Evolutionary conservation across 2,329 filamentous ascomycete species (phyloP), one percentile per base, ranked within the genome.

Genomic region (Xylariaceae sp.): DNA sequence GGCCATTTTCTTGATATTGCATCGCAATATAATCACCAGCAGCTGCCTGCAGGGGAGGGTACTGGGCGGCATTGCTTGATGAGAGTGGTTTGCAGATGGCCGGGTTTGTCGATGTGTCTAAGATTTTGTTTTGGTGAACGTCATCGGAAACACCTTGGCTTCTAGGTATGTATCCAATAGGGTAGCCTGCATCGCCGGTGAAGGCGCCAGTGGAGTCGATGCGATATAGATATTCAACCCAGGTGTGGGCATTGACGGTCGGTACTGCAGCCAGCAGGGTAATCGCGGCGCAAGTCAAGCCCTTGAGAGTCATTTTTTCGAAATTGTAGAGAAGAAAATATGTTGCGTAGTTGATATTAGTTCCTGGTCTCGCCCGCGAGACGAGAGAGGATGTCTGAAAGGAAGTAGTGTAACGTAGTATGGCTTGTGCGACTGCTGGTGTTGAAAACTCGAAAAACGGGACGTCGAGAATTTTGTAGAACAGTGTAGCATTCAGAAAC

Each of bases 181-280:
- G 76, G 68, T 87, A 96, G 26, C 93, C 93, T 20, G 82, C 76
- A 6, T 80, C 70, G 23, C 88, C 88, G 16, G 86, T 76, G 68
- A 92, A 91, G 27, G 84, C 84, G 49, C 92, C 92, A 64, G 91
- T 88, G 23, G 82, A 70, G 47, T 85, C 83, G 69, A 97, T 85
- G 52, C 85, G 83, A 57, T 79, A 82, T 43, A 93, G 77, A 64
- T 87, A 78, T 73, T 97, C 92, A 41, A 93, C 81, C 92, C 92
- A 97, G 15, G 85, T 88, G 73, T 97, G 93, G 29, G 84, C 86
- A 21, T 61, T 62, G 27, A 66, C 70, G 5, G 66, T 60, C 42
- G 64, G 59, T 5, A 61, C 60, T 32, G 74, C 66, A 21, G 74
- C 58, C 26, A 72, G 51, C 13, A 76, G 47, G 32, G 62, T 52